Evolutionary conservation across 164 flowering plant species (phyloP).

Genomic region (Sedum album): DNA sequence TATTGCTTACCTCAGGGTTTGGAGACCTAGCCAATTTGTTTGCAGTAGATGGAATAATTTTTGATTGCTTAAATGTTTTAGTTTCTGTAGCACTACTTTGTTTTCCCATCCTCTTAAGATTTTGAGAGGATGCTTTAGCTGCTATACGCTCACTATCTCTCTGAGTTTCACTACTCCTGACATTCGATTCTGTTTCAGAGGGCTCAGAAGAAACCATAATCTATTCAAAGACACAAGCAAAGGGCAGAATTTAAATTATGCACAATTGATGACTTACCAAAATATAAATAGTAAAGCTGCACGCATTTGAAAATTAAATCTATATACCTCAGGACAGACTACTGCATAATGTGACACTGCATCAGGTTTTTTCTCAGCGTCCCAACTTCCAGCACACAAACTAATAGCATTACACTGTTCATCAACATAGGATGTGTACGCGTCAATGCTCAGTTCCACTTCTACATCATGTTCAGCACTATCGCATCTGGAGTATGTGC

Average conservation of each 20-base stretch:
- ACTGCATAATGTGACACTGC: conserved; percentile 9
- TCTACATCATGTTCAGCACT: conserved; percentile 21
- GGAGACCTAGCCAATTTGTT: conserved; percentile 12
- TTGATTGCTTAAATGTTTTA: conserved; percentile 27
- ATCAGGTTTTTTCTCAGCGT: conserved; percentile 10
- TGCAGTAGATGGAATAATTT: conserved; percentile 14
- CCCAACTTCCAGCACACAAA: conserved; percentile 10
- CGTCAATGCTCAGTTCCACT: conserved; percentile 13
- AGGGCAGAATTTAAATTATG: background rate
- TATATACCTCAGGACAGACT: conserved; percentile 30
- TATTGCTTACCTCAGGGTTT: conserved; percentile 31
- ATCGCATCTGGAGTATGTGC: background rate
- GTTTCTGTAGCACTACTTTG: conserved; percentile 17
- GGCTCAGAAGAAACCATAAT: conserved; percentile 9
- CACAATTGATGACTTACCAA: conserved; percentile 5
- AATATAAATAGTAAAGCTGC: background rate
- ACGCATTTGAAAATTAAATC: background rate
- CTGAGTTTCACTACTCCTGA: conserved; percentile 12
- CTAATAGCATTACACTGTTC: conserved; percentile 12
- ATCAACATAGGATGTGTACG: conserved; percentile 16
- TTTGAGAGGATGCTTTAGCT: conserved; percentile 22
- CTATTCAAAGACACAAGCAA: conserved; percentile 14
- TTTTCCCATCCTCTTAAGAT: conserved; percentile 22
- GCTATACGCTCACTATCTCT: conserved; percentile 16
- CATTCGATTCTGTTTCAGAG: conserved; percentile 18